Percentiles rank a stretch among this genome's conserved stretches.
Conservation (phyloP, 176 grass and related monocot genomes). For the Oryza brachyantha region DNA sequence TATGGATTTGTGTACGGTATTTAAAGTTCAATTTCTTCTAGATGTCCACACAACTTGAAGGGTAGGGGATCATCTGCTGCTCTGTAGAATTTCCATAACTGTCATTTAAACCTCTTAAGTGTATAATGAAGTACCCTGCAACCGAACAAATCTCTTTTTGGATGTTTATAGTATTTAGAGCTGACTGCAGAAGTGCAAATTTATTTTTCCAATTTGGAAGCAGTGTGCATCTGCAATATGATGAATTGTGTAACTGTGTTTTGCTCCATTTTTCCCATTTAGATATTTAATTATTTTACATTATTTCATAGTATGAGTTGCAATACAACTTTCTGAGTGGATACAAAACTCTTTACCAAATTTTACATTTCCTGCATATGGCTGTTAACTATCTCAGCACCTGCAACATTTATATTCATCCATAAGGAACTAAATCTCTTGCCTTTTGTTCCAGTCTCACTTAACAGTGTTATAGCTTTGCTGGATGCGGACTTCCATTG, state of each 20-base stretch:
- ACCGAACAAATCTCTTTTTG: background rate
- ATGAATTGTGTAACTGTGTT: constrained; percentile 11
- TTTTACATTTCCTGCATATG: constrained; percentile 15
- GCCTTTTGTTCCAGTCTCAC: constrained; percentile 64
- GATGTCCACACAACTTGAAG: constrained; percentile 11
- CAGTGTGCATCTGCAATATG: constrained; percentile 6
- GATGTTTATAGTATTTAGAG: constrained; percentile 5
- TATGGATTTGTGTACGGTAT: constrained; percentile 15
- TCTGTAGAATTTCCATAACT: background rate
- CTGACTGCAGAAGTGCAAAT: background rate
- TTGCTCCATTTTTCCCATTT: background rate
- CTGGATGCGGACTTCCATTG: constrained; percentile 95
- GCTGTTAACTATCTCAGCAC: constrained; percentile 5
- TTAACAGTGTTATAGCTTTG: constrained; percentile 93
- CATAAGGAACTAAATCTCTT: constrained; percentile 19
- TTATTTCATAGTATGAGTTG: constrained; percentile 3
- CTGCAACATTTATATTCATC: constrained; percentile 14
- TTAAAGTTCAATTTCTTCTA: background rate
- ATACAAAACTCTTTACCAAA: constrained; percentile 5
- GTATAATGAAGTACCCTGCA: background rate
- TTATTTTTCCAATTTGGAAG: background rate
- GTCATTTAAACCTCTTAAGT: background rate
- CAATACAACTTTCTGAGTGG: background rate
- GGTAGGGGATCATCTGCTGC: background rate
- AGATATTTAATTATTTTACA: background rate